phyloP scores from a whole-genome alignment of 495 filamentous ascomycete genomes.

The Podospora tetraspora region DNA sequence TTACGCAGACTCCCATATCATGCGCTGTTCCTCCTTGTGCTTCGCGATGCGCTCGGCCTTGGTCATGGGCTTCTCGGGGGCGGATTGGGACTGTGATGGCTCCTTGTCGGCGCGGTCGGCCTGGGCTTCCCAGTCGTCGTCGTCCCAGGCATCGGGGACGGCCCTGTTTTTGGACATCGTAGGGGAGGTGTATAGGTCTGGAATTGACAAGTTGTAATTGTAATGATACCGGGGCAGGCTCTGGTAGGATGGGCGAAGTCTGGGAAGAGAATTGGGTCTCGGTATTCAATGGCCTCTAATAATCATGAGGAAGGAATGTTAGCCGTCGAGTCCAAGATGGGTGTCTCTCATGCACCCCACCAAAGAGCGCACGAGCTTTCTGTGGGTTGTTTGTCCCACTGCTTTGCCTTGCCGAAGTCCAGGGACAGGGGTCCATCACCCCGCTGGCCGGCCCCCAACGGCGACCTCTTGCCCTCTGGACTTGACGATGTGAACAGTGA shows the following conservation, averaged over 20 bases:
- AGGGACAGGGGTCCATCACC: neutral
- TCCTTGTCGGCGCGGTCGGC: conserved; percentile 55
- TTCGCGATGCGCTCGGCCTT: conserved; percentile 73
- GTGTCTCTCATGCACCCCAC: neutral
- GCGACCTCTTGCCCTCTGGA: neutral
- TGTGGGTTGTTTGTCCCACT: neutral
- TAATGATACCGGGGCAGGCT: neutral
- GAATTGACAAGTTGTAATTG: neutral
- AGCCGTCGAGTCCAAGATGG: neutral
- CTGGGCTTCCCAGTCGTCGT: conserved; percentile 79
- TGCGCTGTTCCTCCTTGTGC: conserved; percentile 74
- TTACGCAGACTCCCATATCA: conserved; percentile 86
- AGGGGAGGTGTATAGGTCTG: neutral
- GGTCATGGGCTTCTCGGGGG: conserved; percentile 44
- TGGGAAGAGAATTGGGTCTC: neutral
- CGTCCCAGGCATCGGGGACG: conserved; percentile 78
- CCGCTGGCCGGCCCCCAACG: neutral
- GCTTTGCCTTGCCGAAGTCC: neutral
- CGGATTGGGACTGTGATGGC: conserved; percentile 37
- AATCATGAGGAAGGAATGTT: neutral
- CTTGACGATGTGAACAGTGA: neutral
- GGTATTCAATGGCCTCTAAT: neutral
- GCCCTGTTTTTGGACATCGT: conserved; percentile 50
- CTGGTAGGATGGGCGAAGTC: neutral
- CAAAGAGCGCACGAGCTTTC: neutral